Evolutionary conservation across 345 rosid genomes (phyloP), one percentile per base, ranked within the genome.

Genomic region (Orychophragmus violaceus): DNA sequence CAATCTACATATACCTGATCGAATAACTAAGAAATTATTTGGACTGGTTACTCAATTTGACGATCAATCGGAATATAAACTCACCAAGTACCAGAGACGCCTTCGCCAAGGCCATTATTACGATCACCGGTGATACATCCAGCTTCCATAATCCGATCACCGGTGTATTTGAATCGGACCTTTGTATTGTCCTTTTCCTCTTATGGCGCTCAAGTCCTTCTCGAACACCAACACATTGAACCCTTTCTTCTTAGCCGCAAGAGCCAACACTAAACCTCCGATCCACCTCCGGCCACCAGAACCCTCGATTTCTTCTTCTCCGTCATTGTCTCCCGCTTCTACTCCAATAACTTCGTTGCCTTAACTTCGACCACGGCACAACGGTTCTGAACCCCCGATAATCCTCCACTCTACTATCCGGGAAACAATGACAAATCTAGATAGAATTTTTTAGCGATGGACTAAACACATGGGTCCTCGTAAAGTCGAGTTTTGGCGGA

Each of bases 111-210:
- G n/a, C n/a, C n/a, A n/a, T n/a, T n/a, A n/a, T n/a, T n/a, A n/a
- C n/a, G n/a, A n/a, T n/a, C n/a, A n/a, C n/a, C n/a, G n/a, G n/a
- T n/a, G n/a, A n/a, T n/a, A n/a, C n/a, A n/a, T n/a, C n/a, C n/a
- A n/a, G n/a, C n/a, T n/a, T n/a, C n/a, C n/a, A n/a, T n/a, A n/a
- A n/a, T n/a, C n/a, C n/a, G n/a, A 79, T 90, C 96, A 70, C 90
- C 88, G 2, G 97, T 90, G 99, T 42, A 94, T 68, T 80, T 88
- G 99, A 74, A 94, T 94, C n/a, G 96, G 97, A 66, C 97, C 99
- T 57, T 97, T 87, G 69, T 88, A 90, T 62, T 94, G 91, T 5
- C 97, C 97, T 74, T 94, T 96, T 45, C 97, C 99, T 79, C 99
- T 85, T 16, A 94, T 62, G 2, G 99, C 96, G 70, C 99, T 94